Base-by-base conservation (phyloP, 2,329 filamentous ascomycete species). In the Sporothrix curviconia region DNA sequence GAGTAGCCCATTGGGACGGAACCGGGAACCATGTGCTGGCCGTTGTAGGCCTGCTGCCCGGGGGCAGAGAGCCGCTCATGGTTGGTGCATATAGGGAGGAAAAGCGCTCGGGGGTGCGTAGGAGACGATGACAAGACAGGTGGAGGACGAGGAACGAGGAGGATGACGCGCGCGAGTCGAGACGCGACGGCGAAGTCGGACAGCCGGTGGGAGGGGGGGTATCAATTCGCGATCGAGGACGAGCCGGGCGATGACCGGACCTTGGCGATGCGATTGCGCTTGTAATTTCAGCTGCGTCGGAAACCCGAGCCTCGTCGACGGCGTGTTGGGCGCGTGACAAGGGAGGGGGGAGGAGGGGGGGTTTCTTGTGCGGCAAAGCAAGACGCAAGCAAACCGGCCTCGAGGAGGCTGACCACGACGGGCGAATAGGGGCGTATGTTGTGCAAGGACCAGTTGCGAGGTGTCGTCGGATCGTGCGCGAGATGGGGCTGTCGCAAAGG, bases 51-150 rank as follows among this genome's bases (percentile, higher is more conserved):
- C 67, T 71, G 59, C 59, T 62, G 71, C 64, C 71, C 71, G 61
- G 71, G 65, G 72, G 72, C 69, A 73, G 67, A 62, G 67, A 68
- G 66, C 68, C 69, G 63, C 68, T 68, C 66, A 67, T 71, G 64
- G 67, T 72, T 70, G 75, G 72, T 62, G 64, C 69, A 67, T 65
- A 59, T 46, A 60, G 57, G 55, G 58, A 46, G 42, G 34, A 5
- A 14, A 8, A 19, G 14, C 19, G 46, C 4, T 22, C 12, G 32
- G 11, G 32, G 24, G 25, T 19, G n/a, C n/a, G n/a, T n/a, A n/a
- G n/a, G n/a, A n/a, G n/a, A n/a, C n/a, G n/a, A n/a, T n/a, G n/a
- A n/a, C n/a, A n/a, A n/a, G n/a, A n/a, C n/a, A n/a, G n/a, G n/a
- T n/a, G n/a, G n/a, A n/a, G n/a, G n/a, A n/a, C n/a, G n/a, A n/a